These are phyloP conservation scores for Hermanozyma aechmeae DNA, from an alignment of 805 yeast genomes.

Conservation along the genomic window DNA sequence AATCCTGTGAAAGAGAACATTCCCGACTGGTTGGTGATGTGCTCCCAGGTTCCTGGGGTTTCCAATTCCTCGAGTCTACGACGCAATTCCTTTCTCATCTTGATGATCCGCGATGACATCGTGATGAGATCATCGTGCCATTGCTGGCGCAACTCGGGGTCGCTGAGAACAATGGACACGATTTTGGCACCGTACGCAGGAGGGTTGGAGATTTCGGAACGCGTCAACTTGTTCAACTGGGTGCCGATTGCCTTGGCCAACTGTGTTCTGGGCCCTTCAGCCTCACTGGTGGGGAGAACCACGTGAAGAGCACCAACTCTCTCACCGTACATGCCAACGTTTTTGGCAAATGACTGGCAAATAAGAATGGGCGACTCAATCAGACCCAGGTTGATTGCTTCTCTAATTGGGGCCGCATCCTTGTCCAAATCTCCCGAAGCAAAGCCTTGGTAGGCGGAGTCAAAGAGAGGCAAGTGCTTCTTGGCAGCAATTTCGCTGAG, in stretches of 20 bases:
- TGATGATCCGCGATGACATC: constrained; percentile 76
- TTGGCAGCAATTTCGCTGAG: constrained; percentile 50
- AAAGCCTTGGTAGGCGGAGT: constrained; percentile 95
- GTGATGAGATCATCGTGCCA: constrained; percentile 81
- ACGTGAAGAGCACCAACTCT: constrained; percentile 91
- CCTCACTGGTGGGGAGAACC: constrained; percentile 32
- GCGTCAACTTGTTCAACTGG: constrained; percentile 65
- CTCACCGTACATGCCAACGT: constrained; percentile 96
- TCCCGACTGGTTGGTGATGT: constrained; percentile 83
- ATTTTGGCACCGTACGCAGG: constrained; percentile 95
- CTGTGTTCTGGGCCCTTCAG: constrained; percentile 10
- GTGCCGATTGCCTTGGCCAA: constrained; percentile 54
- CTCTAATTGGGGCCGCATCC: constrained; percentile 78
- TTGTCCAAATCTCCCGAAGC: constrained; percentile 79
- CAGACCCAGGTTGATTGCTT: constrained; percentile 37
- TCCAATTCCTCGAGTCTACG: constrained; percentile 44
- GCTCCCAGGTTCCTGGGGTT: constrained; percentile 92
- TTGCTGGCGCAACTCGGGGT: constrained; percentile 57
- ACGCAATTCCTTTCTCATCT: constrained; percentile 68
- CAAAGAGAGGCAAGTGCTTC: constrained; percentile 76
- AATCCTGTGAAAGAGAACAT: constrained; percentile 96
- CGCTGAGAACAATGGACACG: constrained; percentile 64
- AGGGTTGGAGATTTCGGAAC: constrained; percentile 87
- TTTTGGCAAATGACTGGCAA: constrained; percentile 95
- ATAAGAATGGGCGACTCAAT: constrained; percentile 48